A percentile compares a stretch with the other conserved stretches of the same genome.
phyloP scores from a whole-genome alignment of 2,329 filamentous ascomycete genomes.

The Paraconiothyrium sp. region DNA sequence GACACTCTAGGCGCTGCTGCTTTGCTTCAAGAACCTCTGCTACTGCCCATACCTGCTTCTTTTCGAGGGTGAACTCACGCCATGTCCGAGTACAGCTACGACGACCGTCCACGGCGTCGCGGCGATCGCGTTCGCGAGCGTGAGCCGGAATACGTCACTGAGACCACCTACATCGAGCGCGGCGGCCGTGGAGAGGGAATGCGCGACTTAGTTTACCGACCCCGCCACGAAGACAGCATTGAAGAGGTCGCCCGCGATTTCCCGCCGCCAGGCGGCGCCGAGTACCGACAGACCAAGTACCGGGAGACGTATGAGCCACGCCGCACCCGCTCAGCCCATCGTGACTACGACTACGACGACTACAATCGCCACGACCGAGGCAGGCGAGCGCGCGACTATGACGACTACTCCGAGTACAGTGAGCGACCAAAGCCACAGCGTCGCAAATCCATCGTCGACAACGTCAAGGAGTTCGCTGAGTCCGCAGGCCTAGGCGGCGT shows the following conservation, averaged over 20 bases:
- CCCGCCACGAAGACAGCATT: slow-evolving; percentile 77
- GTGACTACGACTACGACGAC: slow-evolving; percentile 66
- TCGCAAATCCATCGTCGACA: slow-evolving; percentile 67
- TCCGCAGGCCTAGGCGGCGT: slow-evolving; percentile 67
- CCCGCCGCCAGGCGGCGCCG: slow-evolving; percentile 71
- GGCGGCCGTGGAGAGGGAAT: slow-evolving; percentile 54
- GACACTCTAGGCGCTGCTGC: slow-evolving; percentile 5
- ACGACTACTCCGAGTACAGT: slow-evolving; percentile 59
- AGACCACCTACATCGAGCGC: slow-evolving; percentile 62
- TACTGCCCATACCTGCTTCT: slow-evolving; percentile 1
- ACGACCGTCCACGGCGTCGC: slow-evolving; percentile 58
- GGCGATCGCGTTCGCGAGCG: slow-evolving; percentile 53
- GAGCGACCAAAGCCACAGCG: slow-evolving; percentile 56
- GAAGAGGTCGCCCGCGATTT: slow-evolving; percentile 89
- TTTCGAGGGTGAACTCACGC: slow-evolving; percentile 23
- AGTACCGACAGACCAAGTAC: slow-evolving; percentile 57
- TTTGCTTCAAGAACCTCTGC: slow-evolving; percentile 18
- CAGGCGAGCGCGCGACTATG: slow-evolving; percentile 58
- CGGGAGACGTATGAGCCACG: slow-evolving; percentile 61
- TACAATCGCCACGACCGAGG: slow-evolving; percentile 52
- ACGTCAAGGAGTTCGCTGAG: slow-evolving; percentile 63
- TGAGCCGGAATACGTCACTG: slow-evolving; percentile 61
- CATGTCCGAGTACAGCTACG: slow-evolving; percentile 63
- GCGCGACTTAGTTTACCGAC: slow-evolving; percentile 61
- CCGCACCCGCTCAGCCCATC: slow-evolving; percentile 71